A percentile compares a stretch with the other conserved stretches of the same genome.
These are phyloP conservation scores for Cicer bijugum DNA, from an alignment of 306 rosid genomes.

Conservation along the genomic window DNA sequence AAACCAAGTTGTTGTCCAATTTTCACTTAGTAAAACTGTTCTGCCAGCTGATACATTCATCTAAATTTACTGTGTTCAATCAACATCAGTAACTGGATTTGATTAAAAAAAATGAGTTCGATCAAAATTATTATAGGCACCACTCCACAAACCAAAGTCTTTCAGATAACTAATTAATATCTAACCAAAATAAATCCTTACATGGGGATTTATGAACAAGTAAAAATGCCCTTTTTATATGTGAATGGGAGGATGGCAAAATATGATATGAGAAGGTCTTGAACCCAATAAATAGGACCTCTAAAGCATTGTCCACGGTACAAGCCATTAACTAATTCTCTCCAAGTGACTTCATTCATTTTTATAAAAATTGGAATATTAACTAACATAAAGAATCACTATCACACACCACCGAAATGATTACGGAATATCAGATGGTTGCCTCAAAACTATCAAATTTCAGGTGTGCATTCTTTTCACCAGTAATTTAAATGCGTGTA, in stretches of 20 bases:
- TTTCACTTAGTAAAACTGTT: no score
- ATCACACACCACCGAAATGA: neutral
- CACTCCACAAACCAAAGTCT: constrained; percentile 7
- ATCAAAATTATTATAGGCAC: neutral
- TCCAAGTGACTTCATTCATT: constrained; percentile 10
- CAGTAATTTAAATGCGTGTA: neutral
- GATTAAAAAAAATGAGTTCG: neutral
- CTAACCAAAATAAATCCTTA: constrained; percentile 8
- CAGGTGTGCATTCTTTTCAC: neutral
- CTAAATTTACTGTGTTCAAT: neutral
- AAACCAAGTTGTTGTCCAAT: constrained; percentile 3
- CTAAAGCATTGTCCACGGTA: neutral
- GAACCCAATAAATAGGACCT: constrained; percentile 3
- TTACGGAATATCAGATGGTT: neutral
- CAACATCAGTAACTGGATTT: constrained; percentile 25
- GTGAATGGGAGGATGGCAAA: neutral
- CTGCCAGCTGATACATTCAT: neutral
- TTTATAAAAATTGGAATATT: neutral
- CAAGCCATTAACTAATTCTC: neutral
- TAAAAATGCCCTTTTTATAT: neutral
- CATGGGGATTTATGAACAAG: constrained; percentile 10
- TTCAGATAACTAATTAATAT: constrained; percentile 20
- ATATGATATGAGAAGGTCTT: neutral
- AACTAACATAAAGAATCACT: neutral
- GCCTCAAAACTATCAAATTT: constrained; percentile 2